Base-by-base conservation (phyloP, 257 asterid genomes). In the Petunia secreta region DNA sequence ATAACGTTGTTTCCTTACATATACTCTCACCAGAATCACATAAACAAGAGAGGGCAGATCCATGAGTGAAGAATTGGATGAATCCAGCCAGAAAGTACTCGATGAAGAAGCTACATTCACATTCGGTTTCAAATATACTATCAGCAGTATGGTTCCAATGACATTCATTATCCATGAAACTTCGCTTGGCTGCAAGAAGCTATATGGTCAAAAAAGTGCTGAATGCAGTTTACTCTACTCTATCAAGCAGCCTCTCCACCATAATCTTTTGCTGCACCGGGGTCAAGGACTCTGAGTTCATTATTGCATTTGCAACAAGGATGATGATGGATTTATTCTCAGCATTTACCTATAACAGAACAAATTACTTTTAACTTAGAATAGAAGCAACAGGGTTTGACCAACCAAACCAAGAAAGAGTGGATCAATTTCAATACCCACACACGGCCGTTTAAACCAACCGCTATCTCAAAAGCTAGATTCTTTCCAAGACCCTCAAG, bases 401-500 rank as follows among this genome's bases (percentile, higher is more conserved):
- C 63, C 38, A 67, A 1, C 63, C 48, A 4, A 65, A 59, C 62
- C 52, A 86, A 25, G 63, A 50, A 2, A 68, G 77, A 77, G 25
- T 37, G 59, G 75, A 50, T 43, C 36, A 40, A 69, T 79, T 83
- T 69, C 34, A 89, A 58, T 93, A 95, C 99, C 99, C 99, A 96
- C 80, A 92, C 92, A 75, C 98, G 97, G 75, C 97, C 98, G 80
- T 96, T 96, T 82, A 94, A 59, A 69, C 99, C 99, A 62, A 94
- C 93, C 37, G 99, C 99, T 77, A 89, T 87, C 90, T 96, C 99
- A 74, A 96, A 96, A 52, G 99, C 94, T 15, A 96, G 89, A 87
- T 91, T 92, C 87, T 96, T 96, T 84, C 98, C 99, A 43, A 96
- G 93, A 78, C 87, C 89, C 83, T 96, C 98, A 73, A 94, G 96